Base-by-base conservation (phyloP, 2,329 filamentous ascomycete genomes). In the Calonectria pauciramosa region DNA sequence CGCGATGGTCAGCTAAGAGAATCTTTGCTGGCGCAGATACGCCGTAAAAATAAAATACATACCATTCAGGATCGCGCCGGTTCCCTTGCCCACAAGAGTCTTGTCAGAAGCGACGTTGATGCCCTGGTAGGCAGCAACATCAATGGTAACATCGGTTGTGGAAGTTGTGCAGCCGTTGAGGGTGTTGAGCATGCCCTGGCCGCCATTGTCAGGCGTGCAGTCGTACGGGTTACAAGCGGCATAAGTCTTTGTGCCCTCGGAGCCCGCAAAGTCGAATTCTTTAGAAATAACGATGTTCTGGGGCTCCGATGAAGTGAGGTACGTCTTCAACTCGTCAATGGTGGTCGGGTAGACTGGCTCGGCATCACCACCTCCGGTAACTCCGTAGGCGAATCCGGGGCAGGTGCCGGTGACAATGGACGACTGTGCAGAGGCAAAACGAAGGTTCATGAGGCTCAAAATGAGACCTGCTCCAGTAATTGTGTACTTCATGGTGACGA, bases 401-500 rank as follows among this genome's bases (percentile, higher is more conserved):
- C 51, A 70, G 68, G 32, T 64, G 65, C 66, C 36, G 20, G 52
- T 30, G 20, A 54, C 56, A 26, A 63, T 63, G 13, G 56, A 63
- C 0, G 56, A 63, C 56, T 63, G 56, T 8, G 56, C 56, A 28
- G 38, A 28, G 3, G 36, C 56, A 7, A 13, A 41, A 30, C 23
- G 56, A 13, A 63, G 56, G 56, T 38, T 41, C 3, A 63, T 28
- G n/a, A 63, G 34, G n/a, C 56, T 34, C 56, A 63, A 26, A 41
- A 41, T 14, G 36, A 63, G 36, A n/a, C 36, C 56, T 1, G 56
- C 56, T 63, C 56, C 36, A 16, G 56, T 28, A 20, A 23, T 41
- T 63, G 56, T 16, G 56, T 41, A 41, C 56, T 41, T 63, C 56
- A 63, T 63, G n/a, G 26, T 41, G n/a, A 13, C 20, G 7, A 41